phyloP scores from a whole-genome alignment of 805 yeast genomes.

The Candida verbasci region DNA sequence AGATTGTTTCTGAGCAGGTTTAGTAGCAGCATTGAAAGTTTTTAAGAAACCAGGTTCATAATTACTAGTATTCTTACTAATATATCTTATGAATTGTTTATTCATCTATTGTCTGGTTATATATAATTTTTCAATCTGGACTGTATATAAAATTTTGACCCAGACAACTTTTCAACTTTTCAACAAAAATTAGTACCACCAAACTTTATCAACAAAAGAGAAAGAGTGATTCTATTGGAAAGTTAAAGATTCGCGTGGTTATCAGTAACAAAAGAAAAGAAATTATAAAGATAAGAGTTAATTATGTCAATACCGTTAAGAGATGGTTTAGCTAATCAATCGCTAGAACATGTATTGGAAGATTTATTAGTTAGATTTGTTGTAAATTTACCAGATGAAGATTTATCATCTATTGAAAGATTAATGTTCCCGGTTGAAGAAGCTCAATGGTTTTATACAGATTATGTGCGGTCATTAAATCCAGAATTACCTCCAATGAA shows the following conservation, averaged over 20 bases:
- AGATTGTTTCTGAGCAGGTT: conserved; percentile 34
- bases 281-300: not conserved
- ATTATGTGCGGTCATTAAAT: conserved; percentile 68
- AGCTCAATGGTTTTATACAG: conserved; percentile 97
- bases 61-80: conserved; percentile 1
- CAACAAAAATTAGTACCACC: conserved; percentile 5
- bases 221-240: too few species aligned
- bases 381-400: conserved; percentile 89
- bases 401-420: conserved; percentile 72
- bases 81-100: not conserved
- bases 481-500: conserved; percentile 73
- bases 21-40: conserved; percentile 34
- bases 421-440: conserved; percentile 93
- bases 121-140: not conserved
- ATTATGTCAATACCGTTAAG: conserved; percentile 57
- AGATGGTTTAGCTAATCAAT: conserved; percentile 54
- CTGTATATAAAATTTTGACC: not conserved
- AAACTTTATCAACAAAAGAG: not conserved
- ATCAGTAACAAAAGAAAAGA: not conserved
- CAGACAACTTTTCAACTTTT: not conserved
- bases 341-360: conserved; percentile 71
- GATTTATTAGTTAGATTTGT: conserved; percentile 88
- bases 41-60: conserved; percentile 30
- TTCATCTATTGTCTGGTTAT: conserved; percentile 4
- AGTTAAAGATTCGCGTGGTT: too few species aligned